Evolutionary conservation across 2,329 filamentous ascomycete genomes (phyloP).

Genomic region (Diaporthe capsici): DNA sequence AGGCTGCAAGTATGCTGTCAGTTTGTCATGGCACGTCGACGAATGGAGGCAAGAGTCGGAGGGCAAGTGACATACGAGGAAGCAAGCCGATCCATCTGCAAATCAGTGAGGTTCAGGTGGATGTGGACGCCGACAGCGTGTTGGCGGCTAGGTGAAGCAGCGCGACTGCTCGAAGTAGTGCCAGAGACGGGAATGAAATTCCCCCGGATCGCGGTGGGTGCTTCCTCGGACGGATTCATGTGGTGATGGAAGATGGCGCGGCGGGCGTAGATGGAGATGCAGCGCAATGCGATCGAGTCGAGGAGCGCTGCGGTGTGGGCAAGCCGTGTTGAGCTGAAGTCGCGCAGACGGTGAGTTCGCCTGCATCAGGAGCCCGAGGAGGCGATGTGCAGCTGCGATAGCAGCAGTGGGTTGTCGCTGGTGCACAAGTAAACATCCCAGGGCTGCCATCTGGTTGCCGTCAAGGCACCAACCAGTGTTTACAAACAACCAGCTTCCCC

Average conservation of each 20-base stretch:
- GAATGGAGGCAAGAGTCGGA: background rate
- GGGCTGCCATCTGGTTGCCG: background rate
- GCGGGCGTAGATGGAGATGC: background rate
- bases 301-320: background rate
- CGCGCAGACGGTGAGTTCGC: background rate
- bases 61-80: slow-evolving; percentile 55
- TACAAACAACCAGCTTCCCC: background rate
- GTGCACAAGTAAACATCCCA: slow-evolving; percentile 1
- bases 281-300: background rate
- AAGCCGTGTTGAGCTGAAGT: background rate
- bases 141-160: slow-evolving; percentile 54
- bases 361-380: no score
- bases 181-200: slow-evolving; percentile 56
- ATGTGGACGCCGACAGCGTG: slow-evolving; percentile 58
- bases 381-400: background rate
- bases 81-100: slow-evolving; percentile 63
- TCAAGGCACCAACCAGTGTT: background rate
- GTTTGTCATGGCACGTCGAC: background rate
- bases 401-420: background rate
- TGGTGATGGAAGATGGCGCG: background rate
- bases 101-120: slow-evolving; percentile 63
- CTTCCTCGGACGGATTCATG: slow-evolving; percentile 40
- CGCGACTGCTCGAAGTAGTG: slow-evolving; percentile 45
- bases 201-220: slow-evolving; percentile 51
- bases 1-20: slow-evolving; percentile 40